phyloP scores from a whole-genome alignment of 257 asterid species.

The Misopates orontium region DNA sequence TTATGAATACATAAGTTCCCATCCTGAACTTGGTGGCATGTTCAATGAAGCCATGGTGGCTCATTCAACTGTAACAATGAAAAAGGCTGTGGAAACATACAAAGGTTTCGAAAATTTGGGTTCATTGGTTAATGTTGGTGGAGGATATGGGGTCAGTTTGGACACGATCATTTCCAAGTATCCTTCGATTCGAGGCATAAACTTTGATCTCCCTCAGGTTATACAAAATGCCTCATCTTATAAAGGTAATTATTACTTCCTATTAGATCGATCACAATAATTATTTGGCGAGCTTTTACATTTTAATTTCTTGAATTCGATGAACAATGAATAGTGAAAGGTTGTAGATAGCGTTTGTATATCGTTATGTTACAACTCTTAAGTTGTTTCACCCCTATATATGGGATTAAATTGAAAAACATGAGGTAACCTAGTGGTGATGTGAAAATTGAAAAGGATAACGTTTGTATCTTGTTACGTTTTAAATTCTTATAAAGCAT shows the following conservation, averaged over 20 bases:
- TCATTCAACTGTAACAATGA: conserved; percentile 29
- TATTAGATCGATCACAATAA: too few relatives aligned
- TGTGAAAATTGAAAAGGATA: too few relatives aligned
- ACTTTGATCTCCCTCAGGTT: conserved; percentile 46
- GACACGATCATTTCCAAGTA: conserved; percentile 35
- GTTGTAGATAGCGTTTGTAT: too few relatives aligned
- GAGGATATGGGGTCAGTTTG: conserved; percentile 45
- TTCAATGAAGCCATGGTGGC: conserved; percentile 39
- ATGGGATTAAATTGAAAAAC: too few relatives aligned
- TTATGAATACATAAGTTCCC: conserved; percentile 25
- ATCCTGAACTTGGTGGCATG: conserved; percentile 4
- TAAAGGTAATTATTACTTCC: conserved; percentile 24
- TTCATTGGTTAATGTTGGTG: conserved; percentile 45
- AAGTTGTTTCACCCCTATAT: too few relatives aligned
- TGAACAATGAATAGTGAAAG: too few relatives aligned
- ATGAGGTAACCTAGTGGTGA: too few relatives aligned
- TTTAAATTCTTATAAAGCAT: too few relatives aligned
- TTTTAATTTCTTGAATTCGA: too few relatives aligned
- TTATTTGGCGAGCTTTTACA: too few relatives aligned
- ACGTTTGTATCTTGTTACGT: too few relatives aligned
- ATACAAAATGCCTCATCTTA: conserved; percentile 40
- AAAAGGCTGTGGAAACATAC: conserved; percentile 33
- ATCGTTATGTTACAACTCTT: too few relatives aligned
- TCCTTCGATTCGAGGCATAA: conserved; percentile 38
- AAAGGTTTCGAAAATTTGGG: conserved; percentile 37